Percentiles rank a stretch among this genome's conserved stretches.
Conservation (phyloP, 441 rosid genomes). For the Gossypium trilobum region DNA sequence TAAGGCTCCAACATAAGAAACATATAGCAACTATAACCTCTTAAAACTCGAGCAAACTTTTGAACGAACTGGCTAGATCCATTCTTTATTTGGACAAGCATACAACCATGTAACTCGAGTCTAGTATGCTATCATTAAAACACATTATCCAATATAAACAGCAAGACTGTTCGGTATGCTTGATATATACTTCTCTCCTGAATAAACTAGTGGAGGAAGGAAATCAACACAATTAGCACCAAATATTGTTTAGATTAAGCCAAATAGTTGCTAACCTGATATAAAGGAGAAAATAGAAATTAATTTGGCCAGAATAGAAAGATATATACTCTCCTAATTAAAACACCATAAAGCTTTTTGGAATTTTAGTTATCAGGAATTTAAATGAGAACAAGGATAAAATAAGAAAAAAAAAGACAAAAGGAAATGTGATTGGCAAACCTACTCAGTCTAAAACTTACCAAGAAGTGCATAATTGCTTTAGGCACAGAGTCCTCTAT, state of each 20-base stretch:
- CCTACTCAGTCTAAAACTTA: slow-evolving; percentile 22
- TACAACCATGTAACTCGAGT: not conserved
- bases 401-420: not conserved
- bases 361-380: not conserved
- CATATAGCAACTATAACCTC: not conserved
- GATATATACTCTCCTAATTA: not conserved
- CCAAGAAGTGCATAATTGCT: slow-evolving; percentile 96
- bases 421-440: not conserved
- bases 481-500: slow-evolving; percentile 78
- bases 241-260: not conserved
- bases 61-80: not conserved
- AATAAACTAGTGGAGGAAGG: not conserved
- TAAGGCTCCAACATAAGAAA: not conserved
- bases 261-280: not conserved
- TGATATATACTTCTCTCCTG: not conserved
- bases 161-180: not conserved
- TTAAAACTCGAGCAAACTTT: not conserved
- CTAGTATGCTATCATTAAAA: not conserved
- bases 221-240: slow-evolving; percentile 1
- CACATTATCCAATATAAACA: not conserved
- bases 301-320: not conserved
- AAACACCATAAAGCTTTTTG: not conserved
- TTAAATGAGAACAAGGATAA: not conserved
- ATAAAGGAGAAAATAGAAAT: not conserved
- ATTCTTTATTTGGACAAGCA: not conserved